Percentiles rank a stretch among this genome's conserved stretches.
Conservation (phyloP, 768 basidiomycete species). For the Ramaria sp. region DNA sequence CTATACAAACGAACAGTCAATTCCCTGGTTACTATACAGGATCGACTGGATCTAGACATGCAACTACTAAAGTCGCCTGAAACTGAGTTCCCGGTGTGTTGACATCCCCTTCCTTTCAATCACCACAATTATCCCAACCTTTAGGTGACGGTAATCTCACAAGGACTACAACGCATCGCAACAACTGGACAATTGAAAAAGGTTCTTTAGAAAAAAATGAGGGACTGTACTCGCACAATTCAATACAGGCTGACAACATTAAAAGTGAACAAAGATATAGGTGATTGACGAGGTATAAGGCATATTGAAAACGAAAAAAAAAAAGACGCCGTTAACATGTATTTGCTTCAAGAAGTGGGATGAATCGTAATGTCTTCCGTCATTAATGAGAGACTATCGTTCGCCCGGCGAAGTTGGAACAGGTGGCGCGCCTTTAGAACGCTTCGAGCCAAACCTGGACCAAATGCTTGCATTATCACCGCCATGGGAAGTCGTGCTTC, state of each 20-base stretch:
- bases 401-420: conserved; percentile 3
- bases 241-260: background rate
- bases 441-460: conserved; percentile 12
- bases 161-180: too few relatives aligned
- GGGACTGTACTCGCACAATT: conserved; percentile 3
- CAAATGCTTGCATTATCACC: conserved; percentile 20
- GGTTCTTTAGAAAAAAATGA: background rate
- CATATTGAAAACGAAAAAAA: background rate
- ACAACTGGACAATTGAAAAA: too few relatives aligned
- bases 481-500: conserved; percentile 66
- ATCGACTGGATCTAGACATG: too few relatives aligned
- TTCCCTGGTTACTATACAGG: too few relatives aligned
- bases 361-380: background rate
- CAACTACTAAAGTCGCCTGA: too few relatives aligned
- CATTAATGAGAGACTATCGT: background rate
- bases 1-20: too few relatives aligned
- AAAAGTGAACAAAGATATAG: background rate
- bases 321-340: background rate
- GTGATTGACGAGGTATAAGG: background rate
- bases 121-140: too few relatives aligned
- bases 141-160: too few relatives aligned
- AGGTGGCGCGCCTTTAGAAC: conserved; percentile 9
- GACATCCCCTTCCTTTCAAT: too few relatives aligned
- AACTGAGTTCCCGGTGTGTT: too few relatives aligned
- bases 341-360: background rate